A percentile compares a stretch with the other conserved stretches of the same genome.
Conservation (phyloP, 1,284 basidiomycete genomes). For the Schizophyllum amplum region DNA sequence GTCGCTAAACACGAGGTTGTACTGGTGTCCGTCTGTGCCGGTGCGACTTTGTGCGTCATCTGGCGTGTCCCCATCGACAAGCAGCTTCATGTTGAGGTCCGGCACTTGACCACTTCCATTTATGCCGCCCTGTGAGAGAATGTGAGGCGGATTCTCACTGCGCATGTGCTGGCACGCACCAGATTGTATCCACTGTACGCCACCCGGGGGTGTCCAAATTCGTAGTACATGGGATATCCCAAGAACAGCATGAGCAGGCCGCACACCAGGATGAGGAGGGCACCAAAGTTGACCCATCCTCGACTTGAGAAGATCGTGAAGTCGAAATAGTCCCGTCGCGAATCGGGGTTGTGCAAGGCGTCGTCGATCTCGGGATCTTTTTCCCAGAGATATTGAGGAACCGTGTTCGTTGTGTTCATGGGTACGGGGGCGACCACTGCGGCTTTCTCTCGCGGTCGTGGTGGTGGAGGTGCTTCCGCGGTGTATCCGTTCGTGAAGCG, state of each 20-base stretch:
- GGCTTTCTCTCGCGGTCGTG: background rate
- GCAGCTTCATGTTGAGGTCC: conserved; percentile 41
- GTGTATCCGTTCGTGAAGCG: conserved; percentile 58
- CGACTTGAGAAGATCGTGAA: conserved; percentile 61
- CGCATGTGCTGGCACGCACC: background rate
- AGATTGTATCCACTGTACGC: background rate
- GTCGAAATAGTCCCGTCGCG: conserved; percentile 49
- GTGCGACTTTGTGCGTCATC: conserved; percentile 39
- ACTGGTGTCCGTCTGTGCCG: conserved; percentile 66
- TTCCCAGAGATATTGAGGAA: conserved; percentile 66
- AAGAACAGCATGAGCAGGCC: conserved; percentile 65
- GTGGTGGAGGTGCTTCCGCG: conserved; percentile 32
- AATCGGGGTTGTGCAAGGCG: conserved; percentile 68
- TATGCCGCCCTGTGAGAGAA: conserved; percentile 43
- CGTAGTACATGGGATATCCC: conserved; percentile 71
- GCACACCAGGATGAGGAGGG: conserved; percentile 49
- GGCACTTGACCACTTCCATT: conserved; percentile 70
- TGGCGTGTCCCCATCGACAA: conserved; percentile 70
- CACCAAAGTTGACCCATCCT: conserved; percentile 65
- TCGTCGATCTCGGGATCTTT: conserved; percentile 74
- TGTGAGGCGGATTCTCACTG: background rate
- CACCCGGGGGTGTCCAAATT: conserved; percentile 28
- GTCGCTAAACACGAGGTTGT: conserved; percentile 85
- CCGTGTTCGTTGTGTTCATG: conserved; percentile 34
- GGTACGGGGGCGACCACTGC: conserved; percentile 5